Evolutionary conservation across 2,329 filamentous ascomycete genomes (phyloP).

Genomic region (Fusarium sp.): DNA sequence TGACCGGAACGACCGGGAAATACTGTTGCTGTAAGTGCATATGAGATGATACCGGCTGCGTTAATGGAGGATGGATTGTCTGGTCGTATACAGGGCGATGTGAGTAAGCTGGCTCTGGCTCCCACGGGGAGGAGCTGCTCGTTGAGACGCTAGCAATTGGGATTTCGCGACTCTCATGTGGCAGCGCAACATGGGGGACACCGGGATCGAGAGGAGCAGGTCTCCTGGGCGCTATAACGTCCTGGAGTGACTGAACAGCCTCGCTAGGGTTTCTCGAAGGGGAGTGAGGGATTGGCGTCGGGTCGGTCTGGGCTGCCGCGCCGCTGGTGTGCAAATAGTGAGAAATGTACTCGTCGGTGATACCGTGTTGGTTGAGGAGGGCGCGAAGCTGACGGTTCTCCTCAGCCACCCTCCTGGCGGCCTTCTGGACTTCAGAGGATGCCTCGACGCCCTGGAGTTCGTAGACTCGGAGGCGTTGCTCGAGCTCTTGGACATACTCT

Average conservation of each 20-base stretch:
- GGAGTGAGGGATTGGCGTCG: slow-evolving; percentile 31
- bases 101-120: slow-evolving; percentile 41
- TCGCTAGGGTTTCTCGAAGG: slow-evolving; percentile 37
- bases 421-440: slow-evolving; percentile 73
- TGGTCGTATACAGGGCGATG: slow-evolving; percentile 38
- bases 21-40: background rate
- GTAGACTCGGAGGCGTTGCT: slow-evolving; percentile 65
- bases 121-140: slow-evolving; percentile 47
- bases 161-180: slow-evolving; percentile 46
- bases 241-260: slow-evolving; percentile 49
- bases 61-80: slow-evolving; percentile 27
- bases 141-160: slow-evolving; percentile 46
- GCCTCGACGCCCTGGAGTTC: slow-evolving; percentile 73
- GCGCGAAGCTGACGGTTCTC: slow-evolving; percentile 71
- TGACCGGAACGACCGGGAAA: background rate
- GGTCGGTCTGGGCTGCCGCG: slow-evolving; percentile 28
- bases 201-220: slow-evolving; percentile 44
- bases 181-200: slow-evolving; percentile 42
- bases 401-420: slow-evolving; percentile 70
- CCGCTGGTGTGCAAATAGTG: slow-evolving; percentile 47
- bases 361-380: slow-evolving; percentile 66
- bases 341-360: slow-evolving; percentile 63
- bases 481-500: slow-evolving; percentile 75
- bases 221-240: slow-evolving; percentile 49
- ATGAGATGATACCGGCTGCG: background rate